Conservation (phyloP, 169 alveolate species). For the Cryptosporidium ubiquitum region DNA sequence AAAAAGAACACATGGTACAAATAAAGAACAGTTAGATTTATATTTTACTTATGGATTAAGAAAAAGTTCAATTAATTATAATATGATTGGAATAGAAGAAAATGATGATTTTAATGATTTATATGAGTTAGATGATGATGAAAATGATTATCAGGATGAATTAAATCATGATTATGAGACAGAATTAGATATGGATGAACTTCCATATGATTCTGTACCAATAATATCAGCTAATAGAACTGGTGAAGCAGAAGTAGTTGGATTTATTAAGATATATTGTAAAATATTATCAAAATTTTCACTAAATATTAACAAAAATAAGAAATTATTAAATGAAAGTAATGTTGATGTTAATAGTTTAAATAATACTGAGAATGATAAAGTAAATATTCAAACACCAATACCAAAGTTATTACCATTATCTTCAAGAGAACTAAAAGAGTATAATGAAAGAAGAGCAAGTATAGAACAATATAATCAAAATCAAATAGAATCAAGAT, state of each 20-base stretch:
- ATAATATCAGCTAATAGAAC: slow-evolving; percentile 60
- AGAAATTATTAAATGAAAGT: background rate
- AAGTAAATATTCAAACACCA: slow-evolving; percentile 17
- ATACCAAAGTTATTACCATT: slow-evolving; percentile 34
- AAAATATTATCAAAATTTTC: slow-evolving; percentile 23
- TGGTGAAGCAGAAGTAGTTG: slow-evolving; percentile 73
- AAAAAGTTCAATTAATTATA: background rate
- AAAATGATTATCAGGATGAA: slow-evolving; percentile 61
- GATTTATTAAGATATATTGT: slow-evolving; percentile 59
- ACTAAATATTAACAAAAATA: slow-evolving; percentile 9
- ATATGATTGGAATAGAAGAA: background rate
- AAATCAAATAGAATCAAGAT: background rate
- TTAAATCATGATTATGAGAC: slow-evolving; percentile 63
- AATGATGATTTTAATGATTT: background rate
- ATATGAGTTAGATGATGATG: slow-evolving; percentile 41
- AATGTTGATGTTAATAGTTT: background rate
- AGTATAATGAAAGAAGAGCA: slow-evolving; percentile 11
- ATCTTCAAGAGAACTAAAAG: slow-evolving; percentile 51
- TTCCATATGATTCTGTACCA: slow-evolving; percentile 72
- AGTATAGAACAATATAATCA: background rate
- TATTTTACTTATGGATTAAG: slow-evolving; percentile 17
- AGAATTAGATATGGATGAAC: slow-evolving; percentile 72
- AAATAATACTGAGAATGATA: background rate
- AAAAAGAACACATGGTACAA: background rate
- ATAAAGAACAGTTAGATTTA: slow-evolving; percentile 19